Percentiles rank a stretch among this genome's conserved stretches.
Evolutionary conservation across 129 eudicot genomes (phyloP).

Genomic region (Flaveria robusta): DNA sequence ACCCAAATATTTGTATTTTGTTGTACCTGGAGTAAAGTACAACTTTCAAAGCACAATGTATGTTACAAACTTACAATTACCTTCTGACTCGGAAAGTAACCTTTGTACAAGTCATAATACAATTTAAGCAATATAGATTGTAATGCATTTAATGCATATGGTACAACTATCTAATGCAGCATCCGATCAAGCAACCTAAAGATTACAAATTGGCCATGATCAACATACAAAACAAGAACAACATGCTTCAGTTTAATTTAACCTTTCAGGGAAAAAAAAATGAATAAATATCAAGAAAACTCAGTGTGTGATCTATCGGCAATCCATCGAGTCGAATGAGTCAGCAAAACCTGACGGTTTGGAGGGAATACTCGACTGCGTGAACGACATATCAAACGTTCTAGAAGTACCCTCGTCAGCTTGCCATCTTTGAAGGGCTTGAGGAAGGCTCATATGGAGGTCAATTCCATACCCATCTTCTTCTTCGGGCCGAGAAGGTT

Average conservation of each 20-base stretch:
- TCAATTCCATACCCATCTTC: conserved; percentile 73
- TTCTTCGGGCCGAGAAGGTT: conserved; percentile 53
- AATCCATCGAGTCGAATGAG: conserved; percentile 68
- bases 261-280: conserved; percentile 28
- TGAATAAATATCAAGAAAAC: conserved; percentile 37
- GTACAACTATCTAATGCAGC: conserved; percentile 29
- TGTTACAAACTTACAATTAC: not conserved
- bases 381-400: conserved; percentile 58
- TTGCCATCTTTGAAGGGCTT: conserved; percentile 95
- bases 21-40: conserved; percentile 4
- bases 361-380: conserved; percentile 72
- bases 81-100: not conserved
- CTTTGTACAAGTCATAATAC: conserved; percentile 22
- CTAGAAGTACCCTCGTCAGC: conserved; percentile 86
- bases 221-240: conserved; percentile 30
- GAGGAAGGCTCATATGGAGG: conserved; percentile 82
- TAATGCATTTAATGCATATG: conserved; percentile 18
- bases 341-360: conserved; percentile 84
- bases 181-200: not conserved
- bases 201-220: conserved; percentile 23
- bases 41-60: conserved; percentile 3
- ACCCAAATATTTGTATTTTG: conserved; percentile 3
- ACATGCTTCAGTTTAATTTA: conserved; percentile 21
- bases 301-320: conserved; percentile 47
- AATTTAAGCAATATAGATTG: conserved; percentile 13